Conservation (phyloP, 2,329 filamentous ascomycete genomes). For the Claviceps sp. region DNA sequence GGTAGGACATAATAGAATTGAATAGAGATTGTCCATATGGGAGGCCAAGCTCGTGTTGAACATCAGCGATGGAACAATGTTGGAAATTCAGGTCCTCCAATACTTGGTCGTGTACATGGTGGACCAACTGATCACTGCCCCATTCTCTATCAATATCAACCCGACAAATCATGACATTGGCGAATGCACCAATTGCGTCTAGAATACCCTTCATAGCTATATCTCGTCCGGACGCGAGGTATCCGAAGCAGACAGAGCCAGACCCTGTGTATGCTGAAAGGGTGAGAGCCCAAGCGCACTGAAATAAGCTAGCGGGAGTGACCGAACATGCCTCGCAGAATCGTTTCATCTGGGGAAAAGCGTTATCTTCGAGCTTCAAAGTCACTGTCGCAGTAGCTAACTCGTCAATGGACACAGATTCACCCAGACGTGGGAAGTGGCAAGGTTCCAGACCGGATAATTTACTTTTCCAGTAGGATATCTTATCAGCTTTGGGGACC, state of each 20-base stretch:
- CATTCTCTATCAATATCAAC: conserved; percentile 13
- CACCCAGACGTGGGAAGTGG: conserved; percentile 1
- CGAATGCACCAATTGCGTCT: conserved; percentile 5
- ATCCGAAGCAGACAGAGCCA: conserved; percentile 6
- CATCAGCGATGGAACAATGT: conserved; percentile 32
- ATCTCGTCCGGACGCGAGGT: conserved; percentile 7
- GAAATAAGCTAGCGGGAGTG: conserved; percentile 5
- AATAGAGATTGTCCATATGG: conserved; percentile 13
- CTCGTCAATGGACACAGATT: background rate
- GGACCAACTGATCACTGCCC: background rate
- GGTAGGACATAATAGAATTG: conserved; percentile 20
- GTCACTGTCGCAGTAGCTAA: background rate
- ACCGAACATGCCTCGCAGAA: conserved; percentile 1
- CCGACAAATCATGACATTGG: conserved; percentile 6
- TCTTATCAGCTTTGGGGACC: conserved; percentile 1
- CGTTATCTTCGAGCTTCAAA: background rate
- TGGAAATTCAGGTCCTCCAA: conserved; percentile 33
- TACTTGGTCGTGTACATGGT: conserved; percentile 28
- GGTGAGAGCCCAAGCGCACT: conserved; percentile 7
- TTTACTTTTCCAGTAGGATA: conserved; percentile 6
- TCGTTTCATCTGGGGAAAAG: background rate
- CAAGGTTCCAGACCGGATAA: conserved; percentile 5
- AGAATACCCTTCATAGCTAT: conserved; percentile 2
- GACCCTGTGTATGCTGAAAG: conserved; percentile 6
- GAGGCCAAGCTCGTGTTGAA: conserved; percentile 22